A percentile compares a stretch with the other conserved stretches of the same genome.
Evolutionary conservation across 805 yeast genomes (phyloP).

Genomic region (Candida hungchunana): DNA sequence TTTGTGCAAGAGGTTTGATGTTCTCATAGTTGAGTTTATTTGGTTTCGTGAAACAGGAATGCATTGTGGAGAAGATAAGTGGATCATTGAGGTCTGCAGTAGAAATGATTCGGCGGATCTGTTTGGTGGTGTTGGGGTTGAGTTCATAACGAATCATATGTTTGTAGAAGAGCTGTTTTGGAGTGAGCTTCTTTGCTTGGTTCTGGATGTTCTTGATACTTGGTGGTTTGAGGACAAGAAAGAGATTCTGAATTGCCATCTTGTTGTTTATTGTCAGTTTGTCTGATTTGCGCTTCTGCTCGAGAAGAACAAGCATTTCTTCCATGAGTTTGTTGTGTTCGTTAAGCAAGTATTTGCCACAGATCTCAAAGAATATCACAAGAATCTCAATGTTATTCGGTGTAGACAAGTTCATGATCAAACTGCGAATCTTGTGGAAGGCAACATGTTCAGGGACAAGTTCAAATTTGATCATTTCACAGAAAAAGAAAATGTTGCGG

Average conservation of each 20-base stretch:
- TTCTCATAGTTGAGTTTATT: constrained; percentile 58
- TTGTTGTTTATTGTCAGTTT: constrained; percentile 50
- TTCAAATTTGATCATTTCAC: constrained; percentile 74
- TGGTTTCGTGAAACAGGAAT: constrained; percentile 49
- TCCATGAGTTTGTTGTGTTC: constrained; percentile 57
- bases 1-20: constrained; percentile 43
- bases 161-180: constrained; percentile 46
- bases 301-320: constrained; percentile 56
- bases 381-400: constrained; percentile 66
- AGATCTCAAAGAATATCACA: constrained; percentile 64
- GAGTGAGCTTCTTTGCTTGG: constrained; percentile 27
- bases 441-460: constrained; percentile 66
- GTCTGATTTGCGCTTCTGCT: constrained; percentile 43
- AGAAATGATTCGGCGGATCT: constrained; percentile 35
- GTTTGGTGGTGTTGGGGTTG: constrained; percentile 30
- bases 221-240: constrained; percentile 55
- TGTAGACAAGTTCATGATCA: constrained; percentile 48
- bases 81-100: constrained; percentile 45
- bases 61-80: constrained; percentile 31
- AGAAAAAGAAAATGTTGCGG: constrained; percentile 56
- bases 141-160: constrained; percentile 51
- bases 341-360: constrained; percentile 62
- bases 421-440: constrained; percentile 65
- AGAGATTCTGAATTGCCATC: constrained; percentile 53
- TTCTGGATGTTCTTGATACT: constrained; percentile 32